Conservation (phyloP, 257 asterid genomes). For the Parsonsia alboflavescens region DNA sequence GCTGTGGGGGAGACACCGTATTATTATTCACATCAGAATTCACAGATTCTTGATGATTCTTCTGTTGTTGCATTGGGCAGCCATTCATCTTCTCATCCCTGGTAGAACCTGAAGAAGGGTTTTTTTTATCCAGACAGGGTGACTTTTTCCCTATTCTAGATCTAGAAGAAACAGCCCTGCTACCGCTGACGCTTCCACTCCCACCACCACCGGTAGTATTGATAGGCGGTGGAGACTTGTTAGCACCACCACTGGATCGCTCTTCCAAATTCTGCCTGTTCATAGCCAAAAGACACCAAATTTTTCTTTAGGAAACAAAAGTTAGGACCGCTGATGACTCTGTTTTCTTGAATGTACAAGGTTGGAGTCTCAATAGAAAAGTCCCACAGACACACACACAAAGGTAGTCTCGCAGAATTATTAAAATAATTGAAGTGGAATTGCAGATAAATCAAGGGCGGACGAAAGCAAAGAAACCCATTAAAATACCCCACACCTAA, state of each 20-base stretch:
- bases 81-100: slow-evolving; percentile 22
- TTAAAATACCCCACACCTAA: slow-evolving; percentile 26
- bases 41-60: slow-evolving; percentile 5
- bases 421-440: slow-evolving; percentile 11
- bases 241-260: slow-evolving; percentile 19
- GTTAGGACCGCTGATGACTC: slow-evolving; percentile 4
- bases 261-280: slow-evolving; percentile 28
- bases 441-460: slow-evolving; percentile 14
- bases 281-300: slow-evolving; percentile 12
- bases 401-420: not conserved
- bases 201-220: slow-evolving; percentile 9
- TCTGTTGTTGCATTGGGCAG: slow-evolving; percentile 2
- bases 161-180: slow-evolving; percentile 23
- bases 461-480: slow-evolving; percentile 9
- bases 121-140: slow-evolving; percentile 16
- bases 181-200: not conserved
- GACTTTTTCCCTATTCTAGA: slow-evolving; percentile 24
- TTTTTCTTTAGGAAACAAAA: not conserved
- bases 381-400: not conserved
- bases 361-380: not conserved
- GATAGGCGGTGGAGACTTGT: slow-evolving; percentile 14
- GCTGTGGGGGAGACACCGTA: slow-evolving; percentile 10
- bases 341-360: not conserved
- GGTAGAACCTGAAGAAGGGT: not conserved
- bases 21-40: slow-evolving; percentile 1